Conservation (phyloP, 495 filamentous ascomycete genomes). For the Tuber magnatum region DNA sequence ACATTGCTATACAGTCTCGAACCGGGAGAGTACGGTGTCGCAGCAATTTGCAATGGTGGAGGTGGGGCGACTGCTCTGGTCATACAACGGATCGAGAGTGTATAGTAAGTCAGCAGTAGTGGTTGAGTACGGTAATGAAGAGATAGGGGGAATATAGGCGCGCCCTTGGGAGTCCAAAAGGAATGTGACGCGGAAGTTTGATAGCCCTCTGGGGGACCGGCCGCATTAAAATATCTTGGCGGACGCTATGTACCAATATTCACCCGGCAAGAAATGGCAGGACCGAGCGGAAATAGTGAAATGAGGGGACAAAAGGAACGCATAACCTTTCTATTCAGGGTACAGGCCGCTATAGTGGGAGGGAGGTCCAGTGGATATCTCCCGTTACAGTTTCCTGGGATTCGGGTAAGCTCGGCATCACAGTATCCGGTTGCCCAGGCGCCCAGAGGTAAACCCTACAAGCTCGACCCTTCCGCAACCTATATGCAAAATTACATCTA, state of each 20-base stretch:
- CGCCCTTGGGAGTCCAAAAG: neutral
- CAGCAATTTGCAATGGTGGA: slow-evolving; percentile 94
- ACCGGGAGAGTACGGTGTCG: slow-evolving; percentile 85
- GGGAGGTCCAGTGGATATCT: neutral
- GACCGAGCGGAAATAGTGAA: neutral
- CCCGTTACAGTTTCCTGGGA: neutral
- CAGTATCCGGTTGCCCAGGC: too few species aligned
- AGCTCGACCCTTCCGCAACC: too few species aligned
- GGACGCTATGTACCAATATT: neutral
- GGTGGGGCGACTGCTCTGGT: slow-evolving; percentile 88
- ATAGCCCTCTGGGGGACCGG: neutral
- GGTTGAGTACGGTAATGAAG: neutral
- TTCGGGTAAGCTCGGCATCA: too few species aligned
- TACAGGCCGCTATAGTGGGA: neutral
- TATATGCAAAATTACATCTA: too few species aligned
- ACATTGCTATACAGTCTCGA: slow-evolving; percentile 85
- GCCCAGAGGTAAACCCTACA: too few species aligned
- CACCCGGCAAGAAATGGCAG: neutral
- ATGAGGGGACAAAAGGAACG: neutral
- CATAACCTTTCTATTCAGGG: neutral
- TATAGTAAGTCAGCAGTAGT: slow-evolving; percentile 42
- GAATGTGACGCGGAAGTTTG: neutral
- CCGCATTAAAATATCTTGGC: too few species aligned
- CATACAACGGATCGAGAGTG: slow-evolving; percentile 73
- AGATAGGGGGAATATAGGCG: neutral